Evolutionary conservation across 208 protist genomes (phyloP), one percentile per base, ranked within the genome.

Genomic region (Borovskyia barvae): DNA sequence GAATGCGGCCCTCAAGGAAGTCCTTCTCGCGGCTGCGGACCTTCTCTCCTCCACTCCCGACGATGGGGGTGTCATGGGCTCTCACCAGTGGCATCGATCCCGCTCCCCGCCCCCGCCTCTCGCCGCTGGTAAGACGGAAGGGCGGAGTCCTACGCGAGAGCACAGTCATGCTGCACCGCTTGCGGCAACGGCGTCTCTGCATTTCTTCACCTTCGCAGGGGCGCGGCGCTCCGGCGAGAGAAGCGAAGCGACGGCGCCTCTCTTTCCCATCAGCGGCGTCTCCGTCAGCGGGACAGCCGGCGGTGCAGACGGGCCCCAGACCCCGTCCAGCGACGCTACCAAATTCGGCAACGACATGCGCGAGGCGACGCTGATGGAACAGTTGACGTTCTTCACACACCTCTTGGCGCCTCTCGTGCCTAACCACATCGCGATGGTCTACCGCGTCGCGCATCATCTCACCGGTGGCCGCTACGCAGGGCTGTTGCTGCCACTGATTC

Each of bases 401-500:
- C 63, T 51, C 37, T 59, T 90, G 50, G 81, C 87, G 46, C 58
- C 67, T 25, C 61, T 46, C 3, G 54, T 61, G 24, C 83, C 67
- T 42, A 47, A 51, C 46, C 53, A 63, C 47, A 62, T 68, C 4
- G 54, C 74, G 8, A 46, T 73, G 20, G 42, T 87, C 30, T 83
- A 74, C 42, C 17, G 56, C 14, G 53, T 63, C 7, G 72, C 74
- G 14, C 74, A 94, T 43, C 55, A 64, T 14, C 57, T 90, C 24
- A 90, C 87, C 3, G 22, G 39, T 17, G 77, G 77, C 28, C 77
- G 80, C 28, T 87, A 84, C 67, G 75, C 78, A 5, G 50, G 60
- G 22, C 19, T 48, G 11, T 62, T 94, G 22, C 65, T 94, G 14
- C 75, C 82, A n/a, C 69, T 85, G 33, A 62, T 66, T 5, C 51